These are phyloP conservation scores for Trichoderma polysporum DNA, from an alignment of 2,329 filamentous ascomycete species.

Conservation along the genomic window DNA sequence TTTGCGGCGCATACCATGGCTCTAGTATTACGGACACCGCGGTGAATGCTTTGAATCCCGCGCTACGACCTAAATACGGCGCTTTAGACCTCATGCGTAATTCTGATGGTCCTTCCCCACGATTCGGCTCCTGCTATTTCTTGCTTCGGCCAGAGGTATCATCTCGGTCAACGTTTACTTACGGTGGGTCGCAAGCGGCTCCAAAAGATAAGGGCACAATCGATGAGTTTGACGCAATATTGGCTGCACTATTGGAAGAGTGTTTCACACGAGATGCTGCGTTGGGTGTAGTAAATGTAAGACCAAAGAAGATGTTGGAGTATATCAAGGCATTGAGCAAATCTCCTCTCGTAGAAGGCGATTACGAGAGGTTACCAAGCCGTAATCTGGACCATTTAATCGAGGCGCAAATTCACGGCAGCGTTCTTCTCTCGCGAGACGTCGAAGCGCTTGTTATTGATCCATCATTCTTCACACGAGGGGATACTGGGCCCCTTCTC, in stretches of 20 bases:
- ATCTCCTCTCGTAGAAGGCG: neutral
- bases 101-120: conserved; percentile 24
- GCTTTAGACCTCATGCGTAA: conserved; percentile 25
- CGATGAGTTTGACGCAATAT: conserved; percentile 23
- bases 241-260: conserved; percentile 25
- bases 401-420: conserved; percentile 27
- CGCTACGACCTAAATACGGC: conserved; percentile 25
- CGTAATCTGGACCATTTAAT: conserved; percentile 26
- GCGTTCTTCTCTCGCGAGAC: conserved; percentile 23
- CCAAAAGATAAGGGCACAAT: conserved; percentile 23
- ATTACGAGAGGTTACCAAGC: conserved; percentile 2
- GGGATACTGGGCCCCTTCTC: conserved; percentile 17
- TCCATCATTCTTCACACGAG: conserved; percentile 22
- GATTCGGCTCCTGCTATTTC: conserved; percentile 27
- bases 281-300: conserved; percentile 21
- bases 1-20: conserved; percentile 18
- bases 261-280: conserved; percentile 25
- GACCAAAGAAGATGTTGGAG: conserved; percentile 19
- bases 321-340: conserved; percentile 6
- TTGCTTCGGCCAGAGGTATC: conserved; percentile 22
- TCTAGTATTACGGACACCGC: neutral
- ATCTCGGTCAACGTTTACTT: conserved; percentile 24
- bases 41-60: neutral
- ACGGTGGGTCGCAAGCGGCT: conserved; percentile 23
- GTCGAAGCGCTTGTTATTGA: conserved; percentile 26